A percentile compares a stretch with the other conserved stretches of the same genome.
These are phyloP conservation scores for Kregervanrija pseudodelftensis DNA, from an alignment of 805 yeast genomes.

Conservation along the genomic window DNA sequence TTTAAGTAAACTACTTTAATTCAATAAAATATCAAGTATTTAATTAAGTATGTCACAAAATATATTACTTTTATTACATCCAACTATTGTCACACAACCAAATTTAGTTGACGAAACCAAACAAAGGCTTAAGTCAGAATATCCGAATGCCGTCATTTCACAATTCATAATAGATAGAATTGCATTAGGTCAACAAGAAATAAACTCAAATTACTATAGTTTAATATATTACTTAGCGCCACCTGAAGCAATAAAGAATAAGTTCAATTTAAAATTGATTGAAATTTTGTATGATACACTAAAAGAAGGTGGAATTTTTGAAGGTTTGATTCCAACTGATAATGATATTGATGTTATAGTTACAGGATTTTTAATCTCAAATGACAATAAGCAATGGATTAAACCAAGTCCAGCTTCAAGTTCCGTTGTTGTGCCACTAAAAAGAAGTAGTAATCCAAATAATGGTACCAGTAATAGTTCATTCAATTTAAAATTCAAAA, in stretches of 20 bases:
- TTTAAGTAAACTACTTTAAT: not conserved
- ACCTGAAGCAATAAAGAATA: conserved; percentile 33
- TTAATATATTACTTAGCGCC: conserved; percentile 52
- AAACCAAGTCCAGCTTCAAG: conserved; percentile 34
- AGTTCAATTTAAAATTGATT: conserved; percentile 41
- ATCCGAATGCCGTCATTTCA: conserved; percentile 27
- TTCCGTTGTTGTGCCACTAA: conserved; percentile 16
- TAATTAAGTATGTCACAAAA: conserved; percentile 2
- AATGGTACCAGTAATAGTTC: no score
- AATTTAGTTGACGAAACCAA: conserved; percentile 36
- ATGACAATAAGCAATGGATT: conserved; percentile 42
- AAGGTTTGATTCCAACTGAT: conserved; percentile 46
- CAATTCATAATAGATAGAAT: conserved; percentile 57
- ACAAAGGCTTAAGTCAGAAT: conserved; percentile 19
- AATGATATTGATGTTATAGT: conserved; percentile 56
- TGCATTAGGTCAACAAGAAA: conserved; percentile 37
- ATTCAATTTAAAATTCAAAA: conserved; percentile 17
- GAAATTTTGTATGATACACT: conserved; percentile 33
- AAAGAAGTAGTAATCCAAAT: conserved; percentile 6
- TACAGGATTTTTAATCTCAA: conserved; percentile 50
- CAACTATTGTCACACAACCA: conserved; percentile 57
- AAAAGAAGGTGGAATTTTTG: conserved; percentile 37
- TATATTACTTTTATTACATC: conserved; percentile 50
- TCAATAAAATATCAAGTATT: not conserved
- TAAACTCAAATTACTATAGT: conserved; percentile 33